Evolutionary conservation across 1,284 basidiomycete species (phyloP), one percentile per base, ranked within the genome.

Genomic region (Trichosporon ovoides): DNA sequence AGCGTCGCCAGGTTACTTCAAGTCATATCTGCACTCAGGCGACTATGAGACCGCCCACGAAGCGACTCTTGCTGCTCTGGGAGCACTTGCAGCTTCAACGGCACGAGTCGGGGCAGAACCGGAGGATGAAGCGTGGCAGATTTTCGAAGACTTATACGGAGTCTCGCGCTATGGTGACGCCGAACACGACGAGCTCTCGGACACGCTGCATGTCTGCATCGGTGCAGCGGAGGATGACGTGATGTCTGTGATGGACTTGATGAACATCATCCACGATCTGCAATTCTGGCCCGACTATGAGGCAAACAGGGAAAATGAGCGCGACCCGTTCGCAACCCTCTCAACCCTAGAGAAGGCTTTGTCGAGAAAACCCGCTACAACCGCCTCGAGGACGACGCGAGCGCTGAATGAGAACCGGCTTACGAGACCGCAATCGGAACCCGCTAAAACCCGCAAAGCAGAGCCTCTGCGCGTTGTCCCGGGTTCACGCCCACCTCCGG

Each of bases 71-170:
- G 69, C 70, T 13, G 59, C 66, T 11, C 58, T 77, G 11, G 53
- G 48, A 1, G 54, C 52, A 9, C 52, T 72, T 1, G 66, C 70
- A 0, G 46, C 63, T 7, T 57, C 66, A 4, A 51, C 66, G 11
- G 55, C 52, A 9, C 33, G 34, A 3, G 36, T 35, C 16, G 24
- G 43, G 24, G 43, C 28, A 31, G 34, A 38, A 1, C 50, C 38
- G 1, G 36, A 48, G 7, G 18, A 49, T 10, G 56, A 63, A 5
- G 61, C 56, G 3, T 13, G 53, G 13, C 24, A 31, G 9, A 57
- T 77, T 10, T 57, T 75, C 16, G 64, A 72, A 31, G 70, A 69
- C 28, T 57, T 75, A 31, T 73, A 72, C 43, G 74, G 69, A 2
- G 35, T 66, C 3, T 38, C 38, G 14, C 50, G 50, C 35, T 36